These are phyloP conservation scores for Kodamaea kakaduensis DNA, from an alignment of 805 yeast genomes.

Conservation along the genomic window DNA sequence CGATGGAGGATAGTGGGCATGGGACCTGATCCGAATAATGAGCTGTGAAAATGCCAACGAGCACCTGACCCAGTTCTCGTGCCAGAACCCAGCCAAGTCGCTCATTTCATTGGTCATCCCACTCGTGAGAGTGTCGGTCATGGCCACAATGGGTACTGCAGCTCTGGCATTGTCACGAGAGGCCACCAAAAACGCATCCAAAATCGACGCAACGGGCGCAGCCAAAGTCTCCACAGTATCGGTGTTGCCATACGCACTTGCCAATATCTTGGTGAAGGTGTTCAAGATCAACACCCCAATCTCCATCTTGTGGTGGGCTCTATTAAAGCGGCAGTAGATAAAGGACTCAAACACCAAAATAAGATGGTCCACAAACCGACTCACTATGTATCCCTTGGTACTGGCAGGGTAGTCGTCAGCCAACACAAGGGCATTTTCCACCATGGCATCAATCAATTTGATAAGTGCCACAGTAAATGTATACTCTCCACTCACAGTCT, in stretches of 20 bases:
- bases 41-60: slow-evolving; percentile 55
- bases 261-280: slow-evolving; percentile 52
- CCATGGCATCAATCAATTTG: slow-evolving; percentile 50
- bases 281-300: slow-evolving; percentile 54
- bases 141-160: slow-evolving; percentile 48
- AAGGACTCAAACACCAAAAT: slow-evolving; percentile 74
- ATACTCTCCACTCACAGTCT: slow-evolving; percentile 65
- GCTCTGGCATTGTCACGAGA: slow-evolving; percentile 50
- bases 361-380: slow-evolving; percentile 50
- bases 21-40: slow-evolving; percentile 54
- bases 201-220: slow-evolving; percentile 31
- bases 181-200: slow-evolving; percentile 53
- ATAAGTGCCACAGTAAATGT: slow-evolving; percentile 58
- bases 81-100: slow-evolving; percentile 46
- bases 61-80: slow-evolving; percentile 45
- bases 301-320: slow-evolving; percentile 53
- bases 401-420: slow-evolving; percentile 29
- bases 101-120: slow-evolving; percentile 35
- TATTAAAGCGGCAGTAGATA: slow-evolving; percentile 60
- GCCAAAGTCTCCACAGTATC: slow-evolving; percentile 21
- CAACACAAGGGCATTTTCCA: slow-evolving; percentile 43
- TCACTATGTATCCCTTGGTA: slow-evolving; percentile 51
- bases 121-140: slow-evolving; percentile 45
- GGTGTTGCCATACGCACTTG: slow-evolving; percentile 53
- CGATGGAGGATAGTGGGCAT: slow-evolving; percentile 50